Percentiles rank a stretch among this genome's conserved stretches.
phyloP scores from a whole-genome alignment of 805 yeast genomes.

The Metschnikowia anglica region DNA sequence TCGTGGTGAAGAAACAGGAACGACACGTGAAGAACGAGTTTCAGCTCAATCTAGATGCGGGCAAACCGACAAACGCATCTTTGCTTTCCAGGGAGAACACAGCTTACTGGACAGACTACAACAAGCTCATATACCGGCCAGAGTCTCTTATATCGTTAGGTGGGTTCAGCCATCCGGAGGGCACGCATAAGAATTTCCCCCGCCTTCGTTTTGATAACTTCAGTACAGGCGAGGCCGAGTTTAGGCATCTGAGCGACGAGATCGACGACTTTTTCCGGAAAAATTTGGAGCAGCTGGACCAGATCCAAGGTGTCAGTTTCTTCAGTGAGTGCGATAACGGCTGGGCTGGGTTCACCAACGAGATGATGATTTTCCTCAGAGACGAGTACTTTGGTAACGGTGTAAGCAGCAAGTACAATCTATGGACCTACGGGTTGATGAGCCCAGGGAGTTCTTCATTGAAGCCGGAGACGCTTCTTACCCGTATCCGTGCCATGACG shows the following conservation, averaged over 20 bases:
- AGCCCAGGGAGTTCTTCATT: slow-evolving; percentile 3
- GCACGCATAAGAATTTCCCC: slow-evolving; percentile 30
- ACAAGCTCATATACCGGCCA: slow-evolving; percentile 66
- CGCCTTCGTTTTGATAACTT: slow-evolving; percentile 45
- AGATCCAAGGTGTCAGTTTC: slow-evolving; percentile 66
- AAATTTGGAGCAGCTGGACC: slow-evolving; percentile 73
- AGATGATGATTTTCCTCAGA: slow-evolving; percentile 50
- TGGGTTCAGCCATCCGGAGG: slow-evolving; percentile 53
- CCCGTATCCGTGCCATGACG: slow-evolving; percentile 47
- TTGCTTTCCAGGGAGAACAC: slow-evolving; percentile 44
- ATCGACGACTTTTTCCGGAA: slow-evolving; percentile 55
- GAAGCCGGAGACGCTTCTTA: slow-evolving; percentile 21
- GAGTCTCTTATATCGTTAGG: slow-evolving; percentile 50
- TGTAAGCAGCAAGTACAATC: slow-evolving; percentile 32
- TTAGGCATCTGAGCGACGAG: slow-evolving; percentile 33
- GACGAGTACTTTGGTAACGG: slow-evolving; percentile 63
- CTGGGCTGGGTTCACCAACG: slow-evolving; percentile 78
- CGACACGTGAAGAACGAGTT: slow-evolving; percentile 53
- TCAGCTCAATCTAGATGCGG: slow-evolving; percentile 61
- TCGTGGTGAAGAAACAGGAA: slow-evolving; percentile 33
- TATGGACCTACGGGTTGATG: slow-evolving; percentile 37
- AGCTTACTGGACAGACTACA: slow-evolving; percentile 78
- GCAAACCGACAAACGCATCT: slow-evolving; percentile 24
- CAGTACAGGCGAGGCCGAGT: slow-evolving; percentile 63
- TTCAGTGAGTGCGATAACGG: slow-evolving; percentile 70